These are phyloP conservation scores for Sugiyamaella japonica DNA, from an alignment of 1,139 yeast genomes.

Conservation along the genomic window DNA sequence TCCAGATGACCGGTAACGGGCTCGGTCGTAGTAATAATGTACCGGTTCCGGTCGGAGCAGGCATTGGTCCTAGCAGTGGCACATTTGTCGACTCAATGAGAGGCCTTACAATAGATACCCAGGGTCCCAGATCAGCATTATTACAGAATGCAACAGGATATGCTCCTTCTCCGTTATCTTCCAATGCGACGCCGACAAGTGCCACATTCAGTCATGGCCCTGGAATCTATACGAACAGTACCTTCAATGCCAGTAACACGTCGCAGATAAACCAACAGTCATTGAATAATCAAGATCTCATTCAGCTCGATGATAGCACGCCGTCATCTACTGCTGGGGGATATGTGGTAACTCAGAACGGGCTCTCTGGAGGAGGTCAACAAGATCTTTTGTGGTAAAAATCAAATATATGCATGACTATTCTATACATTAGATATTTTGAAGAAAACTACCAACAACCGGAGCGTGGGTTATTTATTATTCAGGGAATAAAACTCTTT, in stretches of 20 bases:
- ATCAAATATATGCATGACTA: not conserved
- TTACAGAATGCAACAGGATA: slow-evolving; percentile 1
- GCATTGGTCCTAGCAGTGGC: slow-evolving; percentile 10
- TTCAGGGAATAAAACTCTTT: slow-evolving; percentile 5
- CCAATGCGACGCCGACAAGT: slow-evolving; percentile 10
- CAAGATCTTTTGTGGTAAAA: slow-evolving; percentile 30
- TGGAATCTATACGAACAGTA: slow-evolving; percentile 7
- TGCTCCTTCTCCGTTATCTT: slow-evolving; percentile 8
- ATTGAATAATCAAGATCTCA: slow-evolving; percentile 19
- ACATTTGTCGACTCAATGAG: slow-evolving; percentile 8
- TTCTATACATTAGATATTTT: not conserved
- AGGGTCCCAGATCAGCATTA: not conserved
- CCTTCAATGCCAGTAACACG: slow-evolving; percentile 3
- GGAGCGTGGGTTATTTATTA: not conserved
- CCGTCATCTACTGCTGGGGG: slow-evolving; percentile 11
- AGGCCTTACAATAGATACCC: slow-evolving; percentile 7
- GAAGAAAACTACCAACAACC: not conserved
- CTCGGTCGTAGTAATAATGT: not conserved
- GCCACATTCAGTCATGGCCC: slow-evolving; percentile 10
- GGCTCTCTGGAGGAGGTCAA: slow-evolving; percentile 25
- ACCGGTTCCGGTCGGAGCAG: slow-evolving; percentile 6
- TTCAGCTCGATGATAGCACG: slow-evolving; percentile 24
- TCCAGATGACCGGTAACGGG: not conserved
- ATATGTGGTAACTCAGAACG: slow-evolving; percentile 30
- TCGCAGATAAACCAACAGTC: slow-evolving; percentile 8